Percentiles rank a stretch among this genome's conserved stretches.
Evolutionary conservation across 1,139 yeast species (phyloP).

Genomic region (Geotrichum klebahnii): DNA sequence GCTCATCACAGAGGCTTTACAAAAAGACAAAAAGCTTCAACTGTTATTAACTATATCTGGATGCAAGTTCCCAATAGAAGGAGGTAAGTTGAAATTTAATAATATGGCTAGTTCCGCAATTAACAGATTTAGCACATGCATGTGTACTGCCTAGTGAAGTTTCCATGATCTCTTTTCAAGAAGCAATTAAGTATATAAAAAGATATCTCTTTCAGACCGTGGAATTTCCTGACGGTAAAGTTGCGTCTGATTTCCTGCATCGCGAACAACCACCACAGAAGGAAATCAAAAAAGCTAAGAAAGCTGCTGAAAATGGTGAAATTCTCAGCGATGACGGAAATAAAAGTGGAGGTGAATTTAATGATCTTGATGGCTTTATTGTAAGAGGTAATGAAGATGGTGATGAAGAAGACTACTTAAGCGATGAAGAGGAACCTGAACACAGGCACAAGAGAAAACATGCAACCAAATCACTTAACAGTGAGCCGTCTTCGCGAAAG

Average conservation of each 20-base stretch:
- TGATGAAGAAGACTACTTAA: slow-evolving; percentile 21
- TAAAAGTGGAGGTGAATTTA: slow-evolving; percentile 27
- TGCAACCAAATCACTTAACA: slow-evolving; percentile 9
- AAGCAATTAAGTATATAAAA: slow-evolving; percentile 32
- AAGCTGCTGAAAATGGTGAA: slow-evolving; percentile 23
- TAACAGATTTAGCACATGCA: slow-evolving; percentile 15
- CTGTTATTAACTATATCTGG: slow-evolving; percentile 34
- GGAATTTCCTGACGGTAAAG: slow-evolving; percentile 45
- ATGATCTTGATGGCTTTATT: slow-evolving; percentile 24
- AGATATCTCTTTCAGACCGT: slow-evolving; percentile 38
- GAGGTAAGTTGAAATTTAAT: slow-evolving; percentile 1
- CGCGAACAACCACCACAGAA: slow-evolving; percentile 20
- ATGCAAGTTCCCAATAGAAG: slow-evolving; percentile 21
- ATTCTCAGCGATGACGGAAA: slow-evolving; percentile 14
- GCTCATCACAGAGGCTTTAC: slow-evolving; percentile 23
- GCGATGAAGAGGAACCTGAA: slow-evolving; percentile 17
- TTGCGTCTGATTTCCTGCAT: slow-evolving; percentile 38
- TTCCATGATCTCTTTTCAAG: slow-evolving; percentile 29
- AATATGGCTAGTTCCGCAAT: background rate
- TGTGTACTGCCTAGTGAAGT: slow-evolving; percentile 27
- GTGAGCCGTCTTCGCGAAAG: slow-evolving; percentile 10
- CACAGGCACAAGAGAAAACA: slow-evolving; percentile 16
- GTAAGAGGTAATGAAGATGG: slow-evolving; percentile 29
- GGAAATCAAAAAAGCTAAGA: slow-evolving; percentile 7
- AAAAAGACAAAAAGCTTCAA: slow-evolving; percentile 34